These are phyloP conservation scores for Globisporangium echinulatum DNA, from an alignment of 352 stramenopile genomes.

Conservation along the genomic window DNA sequence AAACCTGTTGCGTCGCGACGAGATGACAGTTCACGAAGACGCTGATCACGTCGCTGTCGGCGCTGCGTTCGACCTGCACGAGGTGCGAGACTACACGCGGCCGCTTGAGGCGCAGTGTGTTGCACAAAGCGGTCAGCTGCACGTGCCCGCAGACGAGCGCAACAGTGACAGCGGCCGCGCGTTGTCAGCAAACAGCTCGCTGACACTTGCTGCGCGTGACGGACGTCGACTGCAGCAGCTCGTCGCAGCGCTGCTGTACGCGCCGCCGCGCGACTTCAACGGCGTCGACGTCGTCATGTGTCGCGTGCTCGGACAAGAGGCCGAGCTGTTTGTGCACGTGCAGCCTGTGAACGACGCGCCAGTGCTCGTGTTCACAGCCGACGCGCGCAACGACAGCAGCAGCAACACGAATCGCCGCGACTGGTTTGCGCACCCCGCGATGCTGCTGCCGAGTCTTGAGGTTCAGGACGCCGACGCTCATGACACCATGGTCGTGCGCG, in stretches of 20 bases:
- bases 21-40: slow-evolving; percentile 10
- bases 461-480: slow-evolving; percentile 25
- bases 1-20: background rate
- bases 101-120: slow-evolving; percentile 1
- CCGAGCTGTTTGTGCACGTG: slow-evolving; percentile 10
- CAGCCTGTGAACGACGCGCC: slow-evolving; percentile 20
- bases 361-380: background rate
- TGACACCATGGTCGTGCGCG: slow-evolving; percentile 28
- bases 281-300: slow-evolving; percentile 9
- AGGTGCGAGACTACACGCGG: background rate
- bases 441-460: slow-evolving; percentile 25
- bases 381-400: background rate
- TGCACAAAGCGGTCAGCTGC: slow-evolving; percentile 4
- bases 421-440: slow-evolving; percentile 19
- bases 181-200: background rate
- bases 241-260: slow-evolving; percentile 10
- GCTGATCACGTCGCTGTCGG: background rate
- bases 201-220: slow-evolving; percentile 6
- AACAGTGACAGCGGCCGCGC: too few relatives aligned
- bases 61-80: slow-evolving; percentile 5
- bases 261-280: slow-evolving; percentile 9
- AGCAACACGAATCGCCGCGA: slow-evolving; percentile 1
- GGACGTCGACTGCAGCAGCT: slow-evolving; percentile 2
- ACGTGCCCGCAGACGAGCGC: background rate
- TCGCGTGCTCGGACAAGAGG: background rate